Conservation (phyloP, 306 rosid genomes). For the Gleditsia sinensis region DNA sequence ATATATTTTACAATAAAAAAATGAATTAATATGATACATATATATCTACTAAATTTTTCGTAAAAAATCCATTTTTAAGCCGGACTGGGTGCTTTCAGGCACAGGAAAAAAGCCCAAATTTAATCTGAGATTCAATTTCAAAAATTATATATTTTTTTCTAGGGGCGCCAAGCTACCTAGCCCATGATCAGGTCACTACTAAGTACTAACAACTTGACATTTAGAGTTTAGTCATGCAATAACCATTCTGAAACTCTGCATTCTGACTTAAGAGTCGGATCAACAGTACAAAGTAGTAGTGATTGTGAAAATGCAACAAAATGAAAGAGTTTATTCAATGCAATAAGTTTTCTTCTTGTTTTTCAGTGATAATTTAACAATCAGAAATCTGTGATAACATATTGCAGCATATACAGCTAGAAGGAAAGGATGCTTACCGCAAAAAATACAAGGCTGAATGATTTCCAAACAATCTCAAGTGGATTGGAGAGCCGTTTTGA, state of each 20-base stretch:
- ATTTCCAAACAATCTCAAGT: slow-evolving; percentile 85
- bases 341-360: background rate
- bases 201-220: slow-evolving; percentile 22
- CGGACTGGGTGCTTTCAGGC: too few relatives aligned
- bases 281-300: background rate
- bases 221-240: background rate
- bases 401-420: slow-evolving; percentile 7
- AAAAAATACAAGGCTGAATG: slow-evolving; percentile 92
- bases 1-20: too few relatives aligned
- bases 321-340: slow-evolving; percentile 26
- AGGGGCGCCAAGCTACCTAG: too few relatives aligned
- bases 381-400: slow-evolving; percentile 12
- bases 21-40: too few relatives aligned
- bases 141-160: too few relatives aligned
- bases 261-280: background rate
- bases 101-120: too few relatives aligned
- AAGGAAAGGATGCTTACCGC: slow-evolving; percentile 66
- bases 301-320: slow-evolving; percentile 11
- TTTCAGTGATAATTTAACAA: slow-evolving; percentile 19
- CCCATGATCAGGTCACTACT: too few relatives aligned
- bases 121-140: too few relatives aligned
- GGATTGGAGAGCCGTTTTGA: slow-evolving; percentile 81
- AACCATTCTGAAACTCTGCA: background rate
- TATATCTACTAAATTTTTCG: too few relatives aligned
- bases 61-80: too few relatives aligned